Evolutionary conservation across 768 basidiomycete species (phyloP).

Genomic region (Leccinellum rugosiceps): DNA sequence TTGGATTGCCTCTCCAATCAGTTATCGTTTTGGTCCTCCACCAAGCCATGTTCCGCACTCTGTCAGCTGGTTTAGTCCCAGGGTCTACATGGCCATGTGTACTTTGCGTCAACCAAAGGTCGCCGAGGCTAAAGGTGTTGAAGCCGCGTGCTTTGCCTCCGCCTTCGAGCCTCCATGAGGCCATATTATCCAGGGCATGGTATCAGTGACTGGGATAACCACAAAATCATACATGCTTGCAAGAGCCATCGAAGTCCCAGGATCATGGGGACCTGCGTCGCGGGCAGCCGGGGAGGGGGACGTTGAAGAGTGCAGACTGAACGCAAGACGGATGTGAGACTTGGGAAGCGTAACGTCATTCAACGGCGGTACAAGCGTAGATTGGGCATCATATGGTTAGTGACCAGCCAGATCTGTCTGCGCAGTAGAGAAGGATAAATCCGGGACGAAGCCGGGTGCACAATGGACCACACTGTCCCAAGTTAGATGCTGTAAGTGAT

Average conservation of each 20-base stretch:
- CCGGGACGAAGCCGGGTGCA: neutral
- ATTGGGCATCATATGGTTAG: neutral
- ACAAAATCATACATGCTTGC: neutral
- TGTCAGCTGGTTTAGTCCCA: neutral
- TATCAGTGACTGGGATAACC: conserved; percentile 1
- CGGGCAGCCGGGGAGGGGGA: neutral
- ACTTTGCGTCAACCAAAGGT: neutral
- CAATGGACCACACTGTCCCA: neutral
- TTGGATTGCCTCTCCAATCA: too few species aligned
- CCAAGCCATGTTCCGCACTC: conserved; percentile 24
- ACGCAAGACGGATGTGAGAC: neutral
- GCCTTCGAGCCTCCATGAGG: conserved; percentile 3
- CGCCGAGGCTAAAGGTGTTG: neutral
- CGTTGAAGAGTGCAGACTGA: neutral
- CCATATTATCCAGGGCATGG: neutral
- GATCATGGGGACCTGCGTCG: conserved; percentile 11
- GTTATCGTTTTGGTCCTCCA: too few species aligned
- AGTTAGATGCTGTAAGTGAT: neutral
- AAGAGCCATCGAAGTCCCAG: conserved; percentile 2
- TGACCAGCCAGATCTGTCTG: conserved; percentile 16
- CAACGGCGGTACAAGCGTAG: neutral
- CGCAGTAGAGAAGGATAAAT: neutral
- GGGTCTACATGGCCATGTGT: neutral
- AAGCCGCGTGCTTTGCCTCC: conserved; percentile 3
- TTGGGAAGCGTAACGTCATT: neutral